Conservation (phyloP, 225 moss, liverwort and hornwort species). For the Pseudisothecium myosuroides region DNA sequence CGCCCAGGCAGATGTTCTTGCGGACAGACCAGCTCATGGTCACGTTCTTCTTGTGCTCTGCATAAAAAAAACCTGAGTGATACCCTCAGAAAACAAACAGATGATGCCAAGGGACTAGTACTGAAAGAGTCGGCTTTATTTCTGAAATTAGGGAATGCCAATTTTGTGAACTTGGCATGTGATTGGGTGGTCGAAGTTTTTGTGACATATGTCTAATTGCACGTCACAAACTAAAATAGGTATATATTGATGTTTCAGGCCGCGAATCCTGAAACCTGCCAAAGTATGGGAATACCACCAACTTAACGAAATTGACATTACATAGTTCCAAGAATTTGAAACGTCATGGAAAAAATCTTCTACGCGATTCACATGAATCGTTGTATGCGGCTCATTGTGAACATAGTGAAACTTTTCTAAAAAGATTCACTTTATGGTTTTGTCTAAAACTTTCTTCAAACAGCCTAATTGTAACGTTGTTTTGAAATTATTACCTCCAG, state of each 20-base stretch:
- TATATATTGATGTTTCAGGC: neutral
- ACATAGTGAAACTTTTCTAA: neutral
- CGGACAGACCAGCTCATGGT: slow-evolving; percentile 4
- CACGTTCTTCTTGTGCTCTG: neutral
- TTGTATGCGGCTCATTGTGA: neutral
- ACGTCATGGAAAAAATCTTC: neutral
- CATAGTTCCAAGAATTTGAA: neutral
- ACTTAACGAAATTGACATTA: neutral
- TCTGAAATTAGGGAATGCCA: neutral
- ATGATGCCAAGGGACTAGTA: neutral
- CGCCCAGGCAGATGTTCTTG: slow-evolving; percentile 21
- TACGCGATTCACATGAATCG: neutral
- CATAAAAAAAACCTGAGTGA: neutral
- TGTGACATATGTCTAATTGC: neutral
- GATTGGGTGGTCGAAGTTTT: neutral
- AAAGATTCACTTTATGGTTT: neutral
- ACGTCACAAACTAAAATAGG: neutral
- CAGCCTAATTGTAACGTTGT: neutral
- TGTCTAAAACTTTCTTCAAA: neutral
- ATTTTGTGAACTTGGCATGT: neutral
- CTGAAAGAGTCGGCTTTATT: neutral
- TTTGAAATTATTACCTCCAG: neutral
- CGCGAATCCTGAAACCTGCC: neutral
- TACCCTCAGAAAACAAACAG: neutral
- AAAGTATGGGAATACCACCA: neutral